Evolutionary conservation across 345 rosid genomes (phyloP), one percentile per base, ranked within the genome.

Genomic region (Heritiera littoralis): DNA sequence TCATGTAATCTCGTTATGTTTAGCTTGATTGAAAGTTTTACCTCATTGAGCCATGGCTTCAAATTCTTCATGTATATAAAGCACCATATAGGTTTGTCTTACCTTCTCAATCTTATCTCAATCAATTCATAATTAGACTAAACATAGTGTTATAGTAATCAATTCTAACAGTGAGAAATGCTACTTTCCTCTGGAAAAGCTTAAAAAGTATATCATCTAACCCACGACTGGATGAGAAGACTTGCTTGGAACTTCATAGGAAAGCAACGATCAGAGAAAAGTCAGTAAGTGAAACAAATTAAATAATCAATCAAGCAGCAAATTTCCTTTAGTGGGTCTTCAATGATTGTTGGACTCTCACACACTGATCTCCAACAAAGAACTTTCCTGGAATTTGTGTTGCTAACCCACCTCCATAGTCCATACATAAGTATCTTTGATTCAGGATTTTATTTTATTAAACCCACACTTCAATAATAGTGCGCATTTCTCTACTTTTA

Each of bases 341-440:
- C 56, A 69, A 69, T 69, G n/a, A 69, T 69, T 23, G 74, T 23
- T 23, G 74, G 56, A 12, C 9, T 13, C 43, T 15, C 56, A 56
- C 41, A 3, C 38, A 3, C 64, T 2, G 4, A 1, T 23, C 45
- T 64, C 45, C 45, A 64, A 35, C 10, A 69, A 69, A 69, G 55
- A 5, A 45, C 73, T 69, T 69, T 46, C 74, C 74, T 69, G 56
- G 41, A 46, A 69, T 69, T 69, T 3, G 54, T 68, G 73, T 68
- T 45, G 18, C 52, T 11, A 35, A 18, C 71, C 72, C 51, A 66
- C 72, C 52, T 52, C 55, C 55, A 5, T 15, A 54, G 38, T 15
- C 6, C 6, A 5, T 15, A 13, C 8, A 17, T 54, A 17, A 23
- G 28, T 54, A 48, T 48, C 52, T 17, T 17, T 55, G 20, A 55